phyloP scores from a whole-genome alignment of 1,139 yeast species.

The Debaryomycetaceae sp. region DNA sequence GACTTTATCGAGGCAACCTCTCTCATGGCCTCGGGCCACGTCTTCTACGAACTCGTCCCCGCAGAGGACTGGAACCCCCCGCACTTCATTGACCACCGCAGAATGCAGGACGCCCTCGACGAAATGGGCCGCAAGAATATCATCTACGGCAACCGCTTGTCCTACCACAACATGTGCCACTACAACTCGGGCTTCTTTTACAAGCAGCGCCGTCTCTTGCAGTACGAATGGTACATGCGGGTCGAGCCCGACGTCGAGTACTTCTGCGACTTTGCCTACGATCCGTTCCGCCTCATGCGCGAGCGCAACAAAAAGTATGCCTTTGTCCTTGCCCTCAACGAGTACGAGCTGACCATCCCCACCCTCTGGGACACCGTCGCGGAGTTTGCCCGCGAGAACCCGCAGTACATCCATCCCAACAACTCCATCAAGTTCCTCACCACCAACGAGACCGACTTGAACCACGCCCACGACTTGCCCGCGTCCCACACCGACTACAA shows the following conservation, averaged over 20 bases:
- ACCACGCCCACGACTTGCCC: constrained; percentile 9
- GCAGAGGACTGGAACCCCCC: constrained; percentile 35
- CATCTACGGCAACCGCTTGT: constrained; percentile 29
- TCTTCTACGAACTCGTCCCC: constrained; percentile 38
- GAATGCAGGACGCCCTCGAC: constrained; percentile 15
- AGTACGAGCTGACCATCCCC: constrained; percentile 43
- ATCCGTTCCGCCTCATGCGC: constrained; percentile 30
- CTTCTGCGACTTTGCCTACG: constrained; percentile 39
- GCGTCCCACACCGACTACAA: constrained; percentile 51
- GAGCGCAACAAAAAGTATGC: constrained; percentile 29
- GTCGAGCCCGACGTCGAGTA: constrained; percentile 39
- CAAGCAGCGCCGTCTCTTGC: constrained; percentile 24
- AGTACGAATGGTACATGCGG: constrained; percentile 36
- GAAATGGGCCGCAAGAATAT: constrained; percentile 15
- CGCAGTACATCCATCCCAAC: constrained; percentile 56
- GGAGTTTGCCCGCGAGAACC: constrained; percentile 48
- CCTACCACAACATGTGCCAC: constrained; percentile 40
- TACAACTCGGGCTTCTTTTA: constrained; percentile 37
- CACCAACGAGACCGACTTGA: constrained; percentile 37
- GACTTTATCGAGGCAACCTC: constrained; percentile 46
- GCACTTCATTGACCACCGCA: constrained; percentile 19
- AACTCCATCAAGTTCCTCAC: constrained; percentile 64
- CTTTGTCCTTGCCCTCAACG: constrained; percentile 33
- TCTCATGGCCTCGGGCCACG: constrained; percentile 75
- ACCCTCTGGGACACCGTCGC: constrained; percentile 73